phyloP scores from a whole-genome alignment of 2,329 filamentous ascomycete genomes.

The Monosporascus cannonballus region DNA sequence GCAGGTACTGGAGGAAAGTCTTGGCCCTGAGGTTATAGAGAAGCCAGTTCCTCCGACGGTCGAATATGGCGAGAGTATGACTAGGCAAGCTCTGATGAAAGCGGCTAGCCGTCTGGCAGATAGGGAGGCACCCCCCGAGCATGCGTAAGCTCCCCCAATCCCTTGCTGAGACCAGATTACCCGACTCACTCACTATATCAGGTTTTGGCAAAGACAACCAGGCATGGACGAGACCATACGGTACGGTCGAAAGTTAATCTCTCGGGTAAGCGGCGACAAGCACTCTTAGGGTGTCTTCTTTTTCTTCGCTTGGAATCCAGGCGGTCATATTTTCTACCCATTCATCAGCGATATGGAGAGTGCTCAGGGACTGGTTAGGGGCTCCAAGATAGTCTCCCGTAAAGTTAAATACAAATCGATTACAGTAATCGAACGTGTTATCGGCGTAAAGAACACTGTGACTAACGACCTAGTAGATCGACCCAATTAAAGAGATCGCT shows the following conservation, averaged over 20 bases:
- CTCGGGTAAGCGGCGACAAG: constrained; percentile 28
- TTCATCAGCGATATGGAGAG: too few relatives aligned
- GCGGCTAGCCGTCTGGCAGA: constrained; percentile 46
- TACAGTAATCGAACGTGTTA: too few relatives aligned
- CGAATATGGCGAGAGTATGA: constrained; percentile 56
- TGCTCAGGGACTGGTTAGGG: too few relatives aligned
- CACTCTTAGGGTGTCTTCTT: too few relatives aligned
- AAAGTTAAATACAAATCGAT: too few relatives aligned
- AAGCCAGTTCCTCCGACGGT: constrained; percentile 40
- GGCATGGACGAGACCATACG: constrained; percentile 52
- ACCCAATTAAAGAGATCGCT: too few relatives aligned
- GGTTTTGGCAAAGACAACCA: constrained; percentile 58
- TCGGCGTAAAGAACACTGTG: too few relatives aligned
- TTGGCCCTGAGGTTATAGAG: constrained; percentile 51
- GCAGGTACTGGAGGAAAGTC: constrained; percentile 67
- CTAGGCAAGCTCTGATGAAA: constrained; percentile 57
- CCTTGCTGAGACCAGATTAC: not conserved
- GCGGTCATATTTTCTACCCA: too few relatives aligned
- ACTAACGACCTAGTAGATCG: too few relatives aligned
- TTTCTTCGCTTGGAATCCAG: too few relatives aligned
- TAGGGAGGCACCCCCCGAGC: constrained; percentile 42
- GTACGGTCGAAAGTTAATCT: constrained; percentile 49
- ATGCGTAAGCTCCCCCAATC: constrained; percentile 34
- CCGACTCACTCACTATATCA: constrained; percentile 16
- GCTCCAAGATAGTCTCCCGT: too few relatives aligned